Base-by-base conservation (phyloP, 345 rosid genomes). In the Eucalyptus pauciflora region DNA sequence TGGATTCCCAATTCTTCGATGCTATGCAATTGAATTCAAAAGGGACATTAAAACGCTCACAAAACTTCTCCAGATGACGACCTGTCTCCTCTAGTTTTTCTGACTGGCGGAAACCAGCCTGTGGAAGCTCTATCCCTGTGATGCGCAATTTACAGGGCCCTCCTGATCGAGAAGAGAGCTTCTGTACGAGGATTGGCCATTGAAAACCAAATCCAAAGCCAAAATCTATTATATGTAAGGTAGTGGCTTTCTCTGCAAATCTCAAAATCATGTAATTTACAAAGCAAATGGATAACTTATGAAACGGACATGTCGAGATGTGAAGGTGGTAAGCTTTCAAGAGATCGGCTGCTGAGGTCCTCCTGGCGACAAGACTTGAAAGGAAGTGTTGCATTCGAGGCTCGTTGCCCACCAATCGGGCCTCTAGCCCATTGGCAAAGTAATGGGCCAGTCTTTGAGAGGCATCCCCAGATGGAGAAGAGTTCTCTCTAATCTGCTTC, bases 371-470 rank as follows among this genome's bases (percentile, higher is more conserved):
- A 51, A 46, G 18, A 27, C 90, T 86, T 18, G 87, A 87, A 71
- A 88, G 90, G 56, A 90, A 91, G 86, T 54, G 89, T 62, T 91
- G 93, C 27, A 88, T 89, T 91, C 51, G 91, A 46, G 91, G 48
- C 29, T 94, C 94, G 13, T 90, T 90, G 24, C 96, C 96, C 60
- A 89, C 93, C 89, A 97, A 87, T 50, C 99, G 97, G 5, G 95
- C 96, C 92, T 96, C 96, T 20, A 97, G 97, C 43, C 95, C 98
- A 91, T 94, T 93, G 43, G 97, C 98, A 54, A 97, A 97, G 94
- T 88, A 94, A 94, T 96, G 93, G 76, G 99, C 98, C 88, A 97
- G 54, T 88, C 99, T 94, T 91, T 97, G 98, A 87, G 95, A 91
- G 11, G 95, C 95, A 90, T 95, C 99, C n/a, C 99, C 99, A 6